These are phyloP conservation scores for Cystoisospora suis DNA, from an alignment of 169 alveolate species.

Conservation along the genomic window DNA sequence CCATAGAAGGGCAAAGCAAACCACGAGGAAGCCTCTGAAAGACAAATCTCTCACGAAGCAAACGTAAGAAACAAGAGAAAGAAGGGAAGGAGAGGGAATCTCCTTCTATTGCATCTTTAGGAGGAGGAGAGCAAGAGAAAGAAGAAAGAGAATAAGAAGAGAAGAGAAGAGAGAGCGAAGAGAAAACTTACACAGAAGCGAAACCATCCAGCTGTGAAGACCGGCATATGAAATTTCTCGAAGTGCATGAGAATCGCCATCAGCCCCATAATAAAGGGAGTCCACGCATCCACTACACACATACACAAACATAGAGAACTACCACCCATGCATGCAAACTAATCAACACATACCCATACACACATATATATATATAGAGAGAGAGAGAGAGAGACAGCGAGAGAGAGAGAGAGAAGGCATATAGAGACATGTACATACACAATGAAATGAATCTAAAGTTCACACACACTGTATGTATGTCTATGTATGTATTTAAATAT, in stretches of 20 bases:
- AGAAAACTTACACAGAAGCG: neutral
- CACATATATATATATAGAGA: neutral
- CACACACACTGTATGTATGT: neutral
- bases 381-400: neutral
- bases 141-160: neutral
- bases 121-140: neutral
- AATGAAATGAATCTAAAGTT: neutral
- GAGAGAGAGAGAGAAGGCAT: neutral
- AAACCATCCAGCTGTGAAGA: neutral
- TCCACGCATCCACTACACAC: neutral
- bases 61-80: no score
- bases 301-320: neutral
- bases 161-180: neutral
- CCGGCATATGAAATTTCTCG: neutral
- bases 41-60: no score
- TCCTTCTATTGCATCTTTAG: no score
- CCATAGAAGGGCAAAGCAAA: no score
- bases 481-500: neutral
- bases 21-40: no score
- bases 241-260: neutral
- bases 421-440: neutral
- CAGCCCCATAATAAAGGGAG: conserved; percentile 1
- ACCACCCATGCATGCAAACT: neutral
- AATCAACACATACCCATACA: neutral
- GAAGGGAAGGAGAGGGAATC: no score